phyloP scores from a whole-genome alignment of 2,329 filamentous ascomycete genomes.

The Magnaporthiopsis poae region DNA sequence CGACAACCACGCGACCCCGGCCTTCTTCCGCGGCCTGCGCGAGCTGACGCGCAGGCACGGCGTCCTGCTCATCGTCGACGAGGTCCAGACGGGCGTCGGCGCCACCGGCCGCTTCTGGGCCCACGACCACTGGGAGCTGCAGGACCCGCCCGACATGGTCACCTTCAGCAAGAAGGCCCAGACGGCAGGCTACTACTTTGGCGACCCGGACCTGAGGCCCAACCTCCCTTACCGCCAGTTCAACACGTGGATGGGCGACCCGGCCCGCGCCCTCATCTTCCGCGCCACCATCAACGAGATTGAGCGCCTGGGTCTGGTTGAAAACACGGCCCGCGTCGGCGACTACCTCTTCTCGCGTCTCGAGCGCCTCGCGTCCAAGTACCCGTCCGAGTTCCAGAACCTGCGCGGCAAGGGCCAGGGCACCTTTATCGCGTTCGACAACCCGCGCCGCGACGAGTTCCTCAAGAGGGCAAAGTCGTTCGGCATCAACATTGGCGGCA shows the following conservation, averaged over 20 bases:
- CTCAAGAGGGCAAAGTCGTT: constrained; percentile 66
- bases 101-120: constrained; percentile 94
- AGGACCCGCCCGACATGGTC: constrained; percentile 77
- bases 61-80: constrained; percentile 81
- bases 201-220: constrained; percentile 66
- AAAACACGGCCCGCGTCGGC: constrained; percentile 66
- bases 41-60: constrained; percentile 67
- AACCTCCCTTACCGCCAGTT: constrained; percentile 94
- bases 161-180: constrained; percentile 95
- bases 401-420: constrained; percentile 79
- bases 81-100: constrained; percentile 87
- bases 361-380: constrained; percentile 55
- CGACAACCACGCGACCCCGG: constrained; percentile 82
- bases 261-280: constrained; percentile 74
- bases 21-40: constrained; percentile 78
- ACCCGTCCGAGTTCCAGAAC: constrained; percentile 70
- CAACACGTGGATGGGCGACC: constrained; percentile 97
- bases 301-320: constrained; percentile 64
- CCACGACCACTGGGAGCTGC: constrained; percentile 84
- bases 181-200: constrained; percentile 85
- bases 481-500: constrained; percentile 81
- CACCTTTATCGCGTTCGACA: constrained; percentile 89
- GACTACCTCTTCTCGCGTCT: constrained; percentile 68
- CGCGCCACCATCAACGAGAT: constrained; percentile 75
- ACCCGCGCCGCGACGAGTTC: constrained; percentile 68